phyloP scores from a whole-genome alignment of 1,284 basidiomycete genomes.

The Abortiporus biennis region DNA sequence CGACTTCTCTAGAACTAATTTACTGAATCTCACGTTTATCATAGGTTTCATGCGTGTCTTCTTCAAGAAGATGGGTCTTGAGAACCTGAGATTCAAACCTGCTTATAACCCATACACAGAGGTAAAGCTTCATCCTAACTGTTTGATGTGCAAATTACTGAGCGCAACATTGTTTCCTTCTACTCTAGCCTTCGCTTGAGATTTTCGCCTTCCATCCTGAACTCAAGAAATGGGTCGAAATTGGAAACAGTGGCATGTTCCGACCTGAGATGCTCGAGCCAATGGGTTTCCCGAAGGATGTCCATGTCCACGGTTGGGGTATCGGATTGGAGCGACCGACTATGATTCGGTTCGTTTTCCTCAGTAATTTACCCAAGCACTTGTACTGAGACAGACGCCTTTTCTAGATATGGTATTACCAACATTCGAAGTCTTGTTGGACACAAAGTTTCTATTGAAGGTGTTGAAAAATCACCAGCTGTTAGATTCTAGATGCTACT shows the following conservation, averaged over 20 bases:
- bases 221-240: slow-evolving; percentile 94
- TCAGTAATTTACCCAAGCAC: background rate
- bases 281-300: slow-evolving; percentile 97
- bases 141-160: slow-evolving; percentile 7
- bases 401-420: slow-evolving; percentile 75
- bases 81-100: slow-evolving; percentile 93
- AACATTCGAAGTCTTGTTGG: slow-evolving; percentile 97
- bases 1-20: background rate
- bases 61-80: slow-evolving; percentile 97
- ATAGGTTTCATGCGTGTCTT: slow-evolving; percentile 97
- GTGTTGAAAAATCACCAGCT: slow-evolving; percentile 84
- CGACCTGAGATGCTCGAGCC: slow-evolving; percentile 98
- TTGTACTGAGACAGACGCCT: slow-evolving; percentile 6
- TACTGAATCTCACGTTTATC: background rate
- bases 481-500: slow-evolving; percentile 66
- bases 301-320: slow-evolving; percentile 97
- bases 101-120: slow-evolving; percentile 97
- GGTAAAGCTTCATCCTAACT: too few species aligned
- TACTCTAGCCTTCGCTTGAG: slow-evolving; percentile 85
- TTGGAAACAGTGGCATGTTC: slow-evolving; percentile 98
- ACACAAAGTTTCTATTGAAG: slow-evolving; percentile 92
- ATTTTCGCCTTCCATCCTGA: slow-evolving; percentile 98
- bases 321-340: slow-evolving; percentile 95
- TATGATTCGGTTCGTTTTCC: slow-evolving; percentile 83
- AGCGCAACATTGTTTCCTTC: background rate